phyloP scores from a whole-genome alignment of 495 filamentous ascomycete species.

The Cercophora samala region DNA sequence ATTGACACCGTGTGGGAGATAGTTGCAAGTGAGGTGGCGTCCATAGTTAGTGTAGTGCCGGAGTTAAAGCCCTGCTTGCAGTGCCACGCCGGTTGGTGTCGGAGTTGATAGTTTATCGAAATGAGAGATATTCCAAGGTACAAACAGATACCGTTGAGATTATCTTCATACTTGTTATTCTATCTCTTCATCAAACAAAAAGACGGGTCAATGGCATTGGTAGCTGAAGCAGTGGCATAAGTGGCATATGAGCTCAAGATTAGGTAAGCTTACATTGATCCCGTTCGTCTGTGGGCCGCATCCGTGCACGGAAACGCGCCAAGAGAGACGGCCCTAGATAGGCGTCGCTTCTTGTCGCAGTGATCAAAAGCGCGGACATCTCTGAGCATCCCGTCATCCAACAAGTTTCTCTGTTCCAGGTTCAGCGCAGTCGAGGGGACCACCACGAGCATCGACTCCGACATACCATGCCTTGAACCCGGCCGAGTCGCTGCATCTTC shows the following conservation, averaged over 20 bases:
- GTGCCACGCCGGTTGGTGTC: too few relatives aligned
- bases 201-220: background rate
- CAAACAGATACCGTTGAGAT: too few relatives aligned
- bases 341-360: background rate
- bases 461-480: background rate
- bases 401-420: background rate
- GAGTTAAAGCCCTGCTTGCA: too few relatives aligned
- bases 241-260: background rate
- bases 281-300: background rate
- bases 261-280: background rate
- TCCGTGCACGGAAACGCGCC: background rate
- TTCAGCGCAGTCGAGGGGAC: background rate
- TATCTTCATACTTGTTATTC: too few relatives aligned
- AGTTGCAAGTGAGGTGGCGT: too few relatives aligned
- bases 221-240: background rate
- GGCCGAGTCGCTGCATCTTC: background rate
- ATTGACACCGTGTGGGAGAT: too few relatives aligned
- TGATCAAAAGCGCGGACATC: background rate
- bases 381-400: background rate
- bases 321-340: background rate
- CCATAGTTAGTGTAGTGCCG: too few relatives aligned
- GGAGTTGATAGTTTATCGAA: too few relatives aligned
- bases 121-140: too few relatives aligned
- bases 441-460: background rate
- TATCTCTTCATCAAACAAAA: background rate